Base-by-base conservation (phyloP, 2,329 filamentous ascomycete genomes). In the Pseudogymnoascus sp. region DNA sequence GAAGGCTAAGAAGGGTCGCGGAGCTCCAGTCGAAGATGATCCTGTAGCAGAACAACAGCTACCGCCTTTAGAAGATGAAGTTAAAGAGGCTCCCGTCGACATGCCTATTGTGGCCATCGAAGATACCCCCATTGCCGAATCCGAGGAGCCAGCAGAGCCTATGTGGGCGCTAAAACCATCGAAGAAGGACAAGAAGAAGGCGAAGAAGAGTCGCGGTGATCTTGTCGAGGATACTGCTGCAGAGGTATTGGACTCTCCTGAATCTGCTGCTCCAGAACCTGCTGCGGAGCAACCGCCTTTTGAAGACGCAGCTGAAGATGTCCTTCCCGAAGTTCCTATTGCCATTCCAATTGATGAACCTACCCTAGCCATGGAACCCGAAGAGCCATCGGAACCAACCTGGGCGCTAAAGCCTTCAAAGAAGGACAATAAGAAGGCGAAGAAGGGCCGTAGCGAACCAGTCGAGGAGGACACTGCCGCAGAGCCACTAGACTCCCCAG, bases 131-230 rank as follows among this genome's bases (percentile, higher is more conserved):
- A 28, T 56, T 21, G 34, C n/a, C 14, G 34, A 34, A 36, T 5
- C 31, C 11, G 61, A 34, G 14, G 31, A 62, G 21, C 16, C 16
- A 12, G 3, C 8, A 5, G 42, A 42, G 16, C 34, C 40, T 14
- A 59, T 12, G 11, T 37, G 28, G 34, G 31, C 42, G 21, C n/a
- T 31, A 8, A 49, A 59, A n/a, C 61, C 40, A 5, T 71, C 72
- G 12, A 76, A 75, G 64, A 75, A 75, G 64, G 70, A 70, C 8
- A 79, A 79, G 71, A 80, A 72, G 63, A 72, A 71, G 40, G 31
- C n/a, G 6, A 60, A 60, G 21, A 36, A 59, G 37, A 18, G 23
- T 11, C 23, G n/a, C 5, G 61, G 12, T 14, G 16, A 25, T 12
- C 18, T 21, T 18, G 14, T 25, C 3, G 38, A 62, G 42, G 23